These are phyloP conservation scores for Colletotrichum gigasporum DNA, from an alignment of 2,329 filamentous ascomycete species.

Conservation along the genomic window DNA sequence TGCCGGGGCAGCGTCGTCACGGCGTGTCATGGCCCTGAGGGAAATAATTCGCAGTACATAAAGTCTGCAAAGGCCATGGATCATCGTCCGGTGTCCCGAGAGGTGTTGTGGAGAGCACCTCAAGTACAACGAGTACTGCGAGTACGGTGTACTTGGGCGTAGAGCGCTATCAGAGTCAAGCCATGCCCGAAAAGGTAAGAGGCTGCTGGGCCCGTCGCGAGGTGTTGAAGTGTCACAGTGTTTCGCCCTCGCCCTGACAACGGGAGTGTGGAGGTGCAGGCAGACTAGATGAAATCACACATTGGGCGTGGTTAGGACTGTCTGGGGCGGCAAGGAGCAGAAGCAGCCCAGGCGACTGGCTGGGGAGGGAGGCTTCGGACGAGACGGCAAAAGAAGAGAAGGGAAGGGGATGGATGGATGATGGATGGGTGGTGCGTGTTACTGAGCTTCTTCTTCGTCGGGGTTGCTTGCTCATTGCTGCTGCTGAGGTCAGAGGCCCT, in stretches of 20 bases:
- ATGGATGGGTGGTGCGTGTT: not conserved
- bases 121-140: too few species aligned
- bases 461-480: not conserved
- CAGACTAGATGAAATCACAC: not conserved
- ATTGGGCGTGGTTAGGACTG: not conserved
- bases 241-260: constrained; percentile 25
- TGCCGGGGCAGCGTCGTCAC: not conserved
- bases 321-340: too few species aligned
- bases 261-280: not conserved
- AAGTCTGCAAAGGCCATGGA: constrained; percentile 28
- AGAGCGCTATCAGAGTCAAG: constrained; percentile 30
- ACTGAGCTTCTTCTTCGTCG: not conserved
- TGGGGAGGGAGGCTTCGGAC: constrained; percentile 7
- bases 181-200: constrained; percentile 22
- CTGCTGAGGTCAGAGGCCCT: constrained; percentile 4
- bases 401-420: not conserved
- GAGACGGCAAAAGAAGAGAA: not conserved
- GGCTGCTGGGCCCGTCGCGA: constrained; percentile 24
- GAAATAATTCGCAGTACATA: constrained; percentile 18
- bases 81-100: constrained; percentile 25
- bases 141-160: too few species aligned
- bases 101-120: constrained; percentile 8
- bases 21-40: constrained; percentile 10
- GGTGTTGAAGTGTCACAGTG: constrained; percentile 14
- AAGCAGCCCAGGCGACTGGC: too few species aligned